Conservation (phyloP, 1,139 yeast genomes). For the Tardiomyces blankii region DNA sequence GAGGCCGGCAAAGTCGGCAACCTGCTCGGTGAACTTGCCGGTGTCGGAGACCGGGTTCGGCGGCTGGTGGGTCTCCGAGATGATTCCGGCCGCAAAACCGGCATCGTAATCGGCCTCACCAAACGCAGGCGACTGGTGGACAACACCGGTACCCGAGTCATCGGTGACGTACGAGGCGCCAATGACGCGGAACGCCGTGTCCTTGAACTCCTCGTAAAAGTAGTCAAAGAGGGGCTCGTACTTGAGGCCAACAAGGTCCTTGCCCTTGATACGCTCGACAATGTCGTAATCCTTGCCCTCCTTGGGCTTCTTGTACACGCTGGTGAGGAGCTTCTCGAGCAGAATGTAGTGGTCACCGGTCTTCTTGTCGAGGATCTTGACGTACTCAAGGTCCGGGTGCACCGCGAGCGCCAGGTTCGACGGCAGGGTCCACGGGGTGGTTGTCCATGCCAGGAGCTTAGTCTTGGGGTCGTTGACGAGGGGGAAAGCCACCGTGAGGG, state of each 20-base stretch:
- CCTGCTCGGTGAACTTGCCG: slow-evolving; percentile 71
- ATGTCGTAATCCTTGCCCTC: slow-evolving; percentile 68
- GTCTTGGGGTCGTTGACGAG: slow-evolving; percentile 71
- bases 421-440: slow-evolving; percentile 99
- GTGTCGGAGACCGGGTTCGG: slow-evolving; percentile 93
- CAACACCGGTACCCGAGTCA: slow-evolving; percentile 98
- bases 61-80: slow-evolving; percentile 54
- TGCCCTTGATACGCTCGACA: slow-evolving; percentile 70
- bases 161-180: slow-evolving; percentile 75
- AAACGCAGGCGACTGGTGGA: slow-evolving; percentile 96
- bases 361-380: slow-evolving; percentile 84
- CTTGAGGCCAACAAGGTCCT: slow-evolving; percentile 63
- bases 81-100: slow-evolving; percentile 65
- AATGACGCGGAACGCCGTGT: slow-evolving; percentile 71
- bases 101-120: slow-evolving; percentile 98
- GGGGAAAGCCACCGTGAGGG: slow-evolving; percentile 86
- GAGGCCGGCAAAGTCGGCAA: slow-evolving; percentile 63
- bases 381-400: slow-evolving; percentile 81
- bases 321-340: slow-evolving; percentile 66
- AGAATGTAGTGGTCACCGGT: slow-evolving; percentile 70
- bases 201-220: slow-evolving; percentile 65
- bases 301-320: slow-evolving; percentile 89
- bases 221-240: slow-evolving; percentile 79
- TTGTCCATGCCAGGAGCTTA: slow-evolving; percentile 92
- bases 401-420: slow-evolving; percentile 89